A percentile compares a stretch with the other conserved stretches of the same genome.
phyloP scores from a whole-genome alignment of 352 stramenopile genomes.

The Phytophthora pini region DNA sequence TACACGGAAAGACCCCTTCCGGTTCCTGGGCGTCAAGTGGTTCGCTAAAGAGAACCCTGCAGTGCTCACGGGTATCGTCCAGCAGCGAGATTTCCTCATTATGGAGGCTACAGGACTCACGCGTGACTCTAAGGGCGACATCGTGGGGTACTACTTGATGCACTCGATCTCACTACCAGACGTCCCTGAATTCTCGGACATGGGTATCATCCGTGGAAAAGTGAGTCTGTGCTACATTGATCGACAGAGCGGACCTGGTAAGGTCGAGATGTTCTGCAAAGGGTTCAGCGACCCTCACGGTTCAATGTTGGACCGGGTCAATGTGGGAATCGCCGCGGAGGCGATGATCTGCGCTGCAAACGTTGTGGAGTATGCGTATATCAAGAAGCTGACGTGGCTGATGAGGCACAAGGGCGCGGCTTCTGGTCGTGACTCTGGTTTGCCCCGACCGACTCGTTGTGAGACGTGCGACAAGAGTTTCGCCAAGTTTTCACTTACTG shows the following conservation, averaged over 20 bases:
- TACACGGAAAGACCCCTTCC: slow-evolving; percentile 47
- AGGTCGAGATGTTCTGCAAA: slow-evolving; percentile 49
- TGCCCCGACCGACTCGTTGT: slow-evolving; percentile 32
- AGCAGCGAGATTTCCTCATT: slow-evolving; percentile 56
- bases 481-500: slow-evolving; percentile 23
- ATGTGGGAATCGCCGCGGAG: slow-evolving; percentile 46
- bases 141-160: slow-evolving; percentile 55
- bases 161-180: slow-evolving; percentile 53
- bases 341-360: slow-evolving; percentile 42
- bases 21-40: slow-evolving; percentile 63
- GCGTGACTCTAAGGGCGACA: slow-evolving; percentile 41
- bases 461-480: slow-evolving; percentile 27
- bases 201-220: slow-evolving; percentile 48
- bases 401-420: slow-evolving; percentile 38
- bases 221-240: slow-evolving; percentile 62
- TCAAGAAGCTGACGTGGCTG: slow-evolving; percentile 69
- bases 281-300: slow-evolving; percentile 61
- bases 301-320: slow-evolving; percentile 50
- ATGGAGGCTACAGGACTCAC: slow-evolving; percentile 51
- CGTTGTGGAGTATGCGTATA: slow-evolving; percentile 57
- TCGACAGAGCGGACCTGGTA: slow-evolving; percentile 32
- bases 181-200: slow-evolving; percentile 43
- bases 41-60: slow-evolving; percentile 54
- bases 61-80: slow-evolving; percentile 46
- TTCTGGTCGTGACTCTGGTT: neutral